phyloP scores from a whole-genome alignment of 176 grass and related monocot genomes.

The Cymbopogon citratus region DNA sequence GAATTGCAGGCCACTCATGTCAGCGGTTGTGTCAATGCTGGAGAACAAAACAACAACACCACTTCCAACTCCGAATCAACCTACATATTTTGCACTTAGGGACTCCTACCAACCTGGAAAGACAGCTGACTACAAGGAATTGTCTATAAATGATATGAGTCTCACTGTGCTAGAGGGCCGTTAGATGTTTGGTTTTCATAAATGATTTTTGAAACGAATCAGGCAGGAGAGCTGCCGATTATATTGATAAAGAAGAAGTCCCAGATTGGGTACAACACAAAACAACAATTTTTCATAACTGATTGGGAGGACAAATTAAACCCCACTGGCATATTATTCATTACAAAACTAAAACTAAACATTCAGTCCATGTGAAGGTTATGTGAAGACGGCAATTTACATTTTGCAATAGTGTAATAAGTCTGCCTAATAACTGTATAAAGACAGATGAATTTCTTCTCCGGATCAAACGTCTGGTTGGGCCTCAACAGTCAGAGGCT shows the following conservation, averaged over 20 bases:
- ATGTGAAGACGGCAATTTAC: background rate
- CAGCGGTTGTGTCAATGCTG: slow-evolving; percentile 29
- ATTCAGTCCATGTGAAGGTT: background rate
- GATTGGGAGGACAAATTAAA: background rate
- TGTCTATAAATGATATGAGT: background rate
- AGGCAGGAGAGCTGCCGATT: too few relatives aligned
- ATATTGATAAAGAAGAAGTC: too few relatives aligned
- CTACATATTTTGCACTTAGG: slow-evolving; percentile 14
- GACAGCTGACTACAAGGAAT: background rate
- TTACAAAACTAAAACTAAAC: background rate
- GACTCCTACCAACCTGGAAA: background rate
- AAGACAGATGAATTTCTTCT: background rate
- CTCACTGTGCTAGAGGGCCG: background rate
- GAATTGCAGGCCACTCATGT: slow-evolving; percentile 35
- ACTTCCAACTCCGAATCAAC: slow-evolving; percentile 18
- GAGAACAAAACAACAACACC: background rate
- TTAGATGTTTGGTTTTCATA: background rate
- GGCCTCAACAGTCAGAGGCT: too few relatives aligned
- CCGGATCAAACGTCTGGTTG: too few relatives aligned
- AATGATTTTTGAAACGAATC: too few relatives aligned
- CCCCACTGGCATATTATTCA: too few relatives aligned
- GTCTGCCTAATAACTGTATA: background rate
- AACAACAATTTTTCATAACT: background rate
- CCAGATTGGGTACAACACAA: too few relatives aligned
- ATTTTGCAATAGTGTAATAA: background rate